phyloP scores from a whole-genome alignment of 306 rosid species.

The Lathyrus oleraceus region DNA sequence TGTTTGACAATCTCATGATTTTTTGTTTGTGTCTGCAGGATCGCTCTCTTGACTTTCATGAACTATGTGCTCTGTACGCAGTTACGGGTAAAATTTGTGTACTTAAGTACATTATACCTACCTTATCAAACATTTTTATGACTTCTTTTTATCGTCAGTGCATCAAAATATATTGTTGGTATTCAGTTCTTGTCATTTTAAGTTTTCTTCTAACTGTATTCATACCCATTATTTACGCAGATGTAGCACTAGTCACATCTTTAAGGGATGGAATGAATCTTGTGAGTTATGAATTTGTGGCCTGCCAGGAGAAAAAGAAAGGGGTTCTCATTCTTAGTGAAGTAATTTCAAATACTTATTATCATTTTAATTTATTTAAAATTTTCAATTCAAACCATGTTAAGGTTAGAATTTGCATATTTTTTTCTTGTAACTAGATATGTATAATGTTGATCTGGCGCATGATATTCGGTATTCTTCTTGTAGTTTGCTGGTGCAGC shows the following conservation, averaged over 20 bases:
- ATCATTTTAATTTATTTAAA: neutral
- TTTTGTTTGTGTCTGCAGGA: conserved; percentile 59
- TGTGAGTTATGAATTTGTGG: conserved; percentile 95
- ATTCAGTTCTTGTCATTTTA: neutral
- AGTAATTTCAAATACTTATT: conserved; percentile 51
- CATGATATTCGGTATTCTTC: conserved; percentile 21
- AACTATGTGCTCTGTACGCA: conserved; percentile 94
- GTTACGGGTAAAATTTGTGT: conserved; percentile 71
- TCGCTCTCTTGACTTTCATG: conserved; percentile 90
- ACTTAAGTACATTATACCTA: conserved; percentile 1
- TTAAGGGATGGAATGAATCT: conserved; percentile 99
- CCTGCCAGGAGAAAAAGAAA: conserved; percentile 89
- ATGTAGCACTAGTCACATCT: conserved; percentile 94
- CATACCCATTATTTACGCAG: conserved; percentile 46
- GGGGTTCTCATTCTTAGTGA: conserved; percentile 97
- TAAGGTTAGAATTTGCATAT: conserved; percentile 5
- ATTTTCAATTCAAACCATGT: conserved; percentile 18
- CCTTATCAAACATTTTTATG: conserved; percentile 1
- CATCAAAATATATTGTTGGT: conserved; percentile 10
- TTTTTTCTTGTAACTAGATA: neutral
- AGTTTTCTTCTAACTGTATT: conserved; percentile 24
- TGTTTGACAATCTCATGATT: conserved; percentile 38
- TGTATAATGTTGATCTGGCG: conserved; percentile 31
- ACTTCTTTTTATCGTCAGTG: conserved; percentile 5
- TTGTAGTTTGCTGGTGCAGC: conserved; percentile 99